Base-by-base conservation (phyloP, 2,329 filamentous ascomycete genomes). In the Cylindrodendrum hubeiense region DNA sequence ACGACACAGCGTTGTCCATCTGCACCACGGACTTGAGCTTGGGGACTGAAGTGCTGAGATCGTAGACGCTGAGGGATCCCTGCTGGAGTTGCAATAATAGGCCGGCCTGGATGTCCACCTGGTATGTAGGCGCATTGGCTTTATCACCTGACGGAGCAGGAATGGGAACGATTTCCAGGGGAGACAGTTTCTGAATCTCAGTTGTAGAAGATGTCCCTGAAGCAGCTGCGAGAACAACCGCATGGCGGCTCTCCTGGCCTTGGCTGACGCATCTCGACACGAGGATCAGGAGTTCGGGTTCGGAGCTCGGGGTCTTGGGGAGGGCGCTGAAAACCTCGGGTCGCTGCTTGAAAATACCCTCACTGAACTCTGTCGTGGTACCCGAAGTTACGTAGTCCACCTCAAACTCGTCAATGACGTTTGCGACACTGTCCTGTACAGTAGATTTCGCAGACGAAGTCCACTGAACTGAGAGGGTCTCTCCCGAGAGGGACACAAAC, bases 31-130 rank as follows among this genome's bases (percentile, higher is more conserved):
- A 89, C 60, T 85, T 84, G 26, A 90, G 77, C 69, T 86, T 89
- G 0, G 91, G 91, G 7, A 91, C 81, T 17, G 87, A 87, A 15
- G 85, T 84, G 17, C 86, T 87, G 34, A 94, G 79, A 66, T 93
- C 89, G 75, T 90, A 93, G 3, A 89, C 87, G 26, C 82, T 83
- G 19, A 95, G 80, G 1, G 76, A 79, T 12, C 84, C 85, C 22
- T 83, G 80, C 15, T 81, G 76, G 2, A 93, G 82, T 72, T 90
- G 85, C 64, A 92, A 84, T 4, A 95, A 79, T 41, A 85, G 84
- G 13, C 91, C 92, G 3, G 88, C 87, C 21, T 86, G 85, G 24
- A 89, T 80, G 67, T 94, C 89, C 2, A 93, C 79, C 30, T 86
- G 84, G 71, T 87, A 91, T 9, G 69, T 73, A 4, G 76, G 68